Evolutionary conservation across 192 early-diverging fungal species (phyloP), one percentile per base, ranked within the genome.

Genomic region (Diversispora eburnea): DNA sequence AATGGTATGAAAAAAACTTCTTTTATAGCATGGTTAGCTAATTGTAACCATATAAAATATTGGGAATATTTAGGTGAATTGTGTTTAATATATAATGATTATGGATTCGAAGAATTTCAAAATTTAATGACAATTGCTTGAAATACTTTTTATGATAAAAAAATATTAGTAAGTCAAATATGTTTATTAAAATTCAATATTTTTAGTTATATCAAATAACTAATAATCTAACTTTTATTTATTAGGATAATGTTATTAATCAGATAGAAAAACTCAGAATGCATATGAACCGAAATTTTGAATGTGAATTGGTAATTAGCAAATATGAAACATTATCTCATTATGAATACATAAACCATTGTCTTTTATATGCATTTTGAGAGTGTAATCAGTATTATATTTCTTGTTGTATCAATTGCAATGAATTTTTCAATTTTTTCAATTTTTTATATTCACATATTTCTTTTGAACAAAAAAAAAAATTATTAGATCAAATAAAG

Each of bases 81-180:
- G 33, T 65, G 46, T n/a, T 46, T 65, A n/a, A 65, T 65, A 20
- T 65, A n/a, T 48, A 65, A 43, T 66, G 20, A 66, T 47, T 66
- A 66, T 19, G n/a, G 63, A 0, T 48, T 20, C 47, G 42, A 66
- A 48, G 1, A 5, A 66, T 66, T 66, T 66, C 19, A 66, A n/a
- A 48, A 66, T 66, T 48, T 66, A 19, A 47, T 15, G 2, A 12
- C 13, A 8, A 5, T 66, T 66, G 12, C 39, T 47, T 12, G 8
- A 45, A 48, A n/a, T 20, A 3, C 17, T 20, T 39, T 48, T 66
- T 20, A 1, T 8, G 43, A 43, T 47, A 48, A 66, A 48, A 20
- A 10, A 45, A 33, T 8, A 8, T 43, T 45, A 6, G 63, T 48
- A 48, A 66, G n/a, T 19, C 6, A 20, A 58, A 58, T 58, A 20